phyloP scores from a whole-genome alignment of 1,284 basidiomycete genomes.

The Porodaedalea pini region DNA sequence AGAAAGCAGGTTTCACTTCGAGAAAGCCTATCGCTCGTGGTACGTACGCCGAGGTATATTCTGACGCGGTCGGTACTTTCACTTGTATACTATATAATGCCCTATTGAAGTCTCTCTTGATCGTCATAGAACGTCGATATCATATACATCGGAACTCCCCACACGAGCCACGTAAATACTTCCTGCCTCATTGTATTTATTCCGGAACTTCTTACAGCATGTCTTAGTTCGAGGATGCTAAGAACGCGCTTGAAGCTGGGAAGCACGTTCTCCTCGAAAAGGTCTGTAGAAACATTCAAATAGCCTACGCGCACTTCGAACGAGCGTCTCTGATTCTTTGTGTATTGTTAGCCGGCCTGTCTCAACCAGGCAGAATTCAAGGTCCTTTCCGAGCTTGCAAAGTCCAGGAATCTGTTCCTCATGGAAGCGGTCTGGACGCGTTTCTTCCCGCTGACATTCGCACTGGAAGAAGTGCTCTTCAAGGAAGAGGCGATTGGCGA shows the following conservation, averaged over 20 bases:
- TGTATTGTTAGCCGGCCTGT: constrained; percentile 13
- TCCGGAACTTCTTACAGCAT: neutral
- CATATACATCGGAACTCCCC: constrained; percentile 45
- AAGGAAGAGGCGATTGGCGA: constrained; percentile 23
- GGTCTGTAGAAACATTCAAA: constrained; percentile 2
- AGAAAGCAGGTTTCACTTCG: constrained; percentile 6
- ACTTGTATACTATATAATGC: neutral
- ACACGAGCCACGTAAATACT: constrained; percentile 36
- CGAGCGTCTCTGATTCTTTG: neutral
- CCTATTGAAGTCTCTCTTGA: constrained; percentile 7
- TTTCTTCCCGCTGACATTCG: constrained; percentile 26
- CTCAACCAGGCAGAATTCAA: constrained; percentile 21
- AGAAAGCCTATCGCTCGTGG: constrained; percentile 35
- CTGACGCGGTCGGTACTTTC: constrained; percentile 2
- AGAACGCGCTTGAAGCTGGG: constrained; percentile 17
- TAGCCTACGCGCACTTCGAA: neutral
- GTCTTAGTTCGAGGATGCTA: constrained; percentile 18
- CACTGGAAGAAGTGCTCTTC: constrained; percentile 23
- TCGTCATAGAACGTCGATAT: constrained; percentile 40
- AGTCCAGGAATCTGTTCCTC: constrained; percentile 39
- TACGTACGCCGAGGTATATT: constrained; percentile 41
- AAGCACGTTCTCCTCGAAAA: constrained; percentile 22
- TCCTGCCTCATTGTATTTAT: neutral
- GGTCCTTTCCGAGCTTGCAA: constrained; percentile 33
- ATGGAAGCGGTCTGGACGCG: constrained; percentile 39